Percentiles rank a stretch among this genome's conserved stretches.
Evolutionary conservation across 495 filamentous ascomycete genomes (phyloP).

Genomic region (Penicillium turbatum): DNA sequence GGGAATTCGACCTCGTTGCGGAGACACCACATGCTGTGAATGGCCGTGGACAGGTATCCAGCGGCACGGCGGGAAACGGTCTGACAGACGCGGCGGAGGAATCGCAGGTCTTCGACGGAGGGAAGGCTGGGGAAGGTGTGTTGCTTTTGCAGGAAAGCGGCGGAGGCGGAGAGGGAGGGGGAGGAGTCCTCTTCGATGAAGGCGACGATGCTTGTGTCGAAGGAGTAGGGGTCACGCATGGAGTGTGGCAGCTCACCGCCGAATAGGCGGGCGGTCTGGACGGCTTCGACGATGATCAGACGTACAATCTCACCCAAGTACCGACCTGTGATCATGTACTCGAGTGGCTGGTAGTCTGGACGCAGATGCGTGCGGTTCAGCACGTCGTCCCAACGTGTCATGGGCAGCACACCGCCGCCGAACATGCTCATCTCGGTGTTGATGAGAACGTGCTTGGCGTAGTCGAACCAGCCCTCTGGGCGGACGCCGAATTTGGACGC

Average conservation of each 20-base stretch:
- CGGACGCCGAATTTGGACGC: slow-evolving; percentile 53
- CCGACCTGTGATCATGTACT: slow-evolving; percentile 83
- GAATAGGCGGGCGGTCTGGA: slow-evolving; percentile 46
- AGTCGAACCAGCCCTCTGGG: slow-evolving; percentile 41
- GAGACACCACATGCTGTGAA: slow-evolving; percentile 61
- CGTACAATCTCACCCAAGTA: slow-evolving; percentile 84
- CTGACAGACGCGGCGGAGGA: slow-evolving; percentile 48
- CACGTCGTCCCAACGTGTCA: slow-evolving; percentile 69
- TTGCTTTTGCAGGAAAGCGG: slow-evolving; percentile 46
- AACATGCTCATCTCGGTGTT: slow-evolving; percentile 91
- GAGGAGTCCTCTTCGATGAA: slow-evolving; percentile 48
- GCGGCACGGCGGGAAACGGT: slow-evolving; percentile 58
- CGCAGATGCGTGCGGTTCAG: slow-evolving; percentile 66
- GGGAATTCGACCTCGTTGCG: slow-evolving; percentile 47
- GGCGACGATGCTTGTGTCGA: slow-evolving; percentile 68
- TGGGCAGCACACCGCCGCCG: slow-evolving; percentile 61
- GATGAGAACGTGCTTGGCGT: slow-evolving; percentile 62
- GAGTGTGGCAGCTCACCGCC: slow-evolving; percentile 53
- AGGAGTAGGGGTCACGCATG: slow-evolving; percentile 58
- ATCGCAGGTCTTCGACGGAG: slow-evolving; percentile 49
- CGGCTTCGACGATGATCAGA: slow-evolving; percentile 69
- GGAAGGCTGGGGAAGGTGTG: slow-evolving; percentile 46
- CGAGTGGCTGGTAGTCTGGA: slow-evolving; percentile 83
- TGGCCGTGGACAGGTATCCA: slow-evolving; percentile 58
- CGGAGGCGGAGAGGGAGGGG: slow-evolving; percentile 40